phyloP scores from a whole-genome alignment of 345 rosid species.

The Clausena lansium region DNA sequence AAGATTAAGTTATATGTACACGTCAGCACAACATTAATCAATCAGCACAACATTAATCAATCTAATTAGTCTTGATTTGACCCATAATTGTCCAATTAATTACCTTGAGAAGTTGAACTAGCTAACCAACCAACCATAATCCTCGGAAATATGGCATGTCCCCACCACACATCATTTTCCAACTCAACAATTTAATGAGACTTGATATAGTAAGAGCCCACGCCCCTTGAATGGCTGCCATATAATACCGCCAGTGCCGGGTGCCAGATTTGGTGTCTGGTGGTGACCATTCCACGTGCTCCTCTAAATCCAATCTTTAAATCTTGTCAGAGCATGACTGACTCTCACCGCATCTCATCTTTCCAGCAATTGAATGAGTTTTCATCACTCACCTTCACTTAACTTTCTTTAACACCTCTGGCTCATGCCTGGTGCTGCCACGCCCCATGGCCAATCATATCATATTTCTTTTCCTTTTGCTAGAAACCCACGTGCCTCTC shows the following conservation, averaged over 20 bases:
- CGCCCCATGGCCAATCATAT: neutral
- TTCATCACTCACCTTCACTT: neutral
- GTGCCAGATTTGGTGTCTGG: neutral
- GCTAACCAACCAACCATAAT: neutral
- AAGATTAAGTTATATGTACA: constrained; percentile 9
- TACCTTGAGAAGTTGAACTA: too few species aligned
- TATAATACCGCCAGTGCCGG: neutral
- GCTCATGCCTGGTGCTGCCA: neutral
- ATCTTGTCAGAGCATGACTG: neutral
- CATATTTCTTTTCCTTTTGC: neutral
- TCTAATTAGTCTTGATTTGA: neutral
- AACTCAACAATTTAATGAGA: neutral
- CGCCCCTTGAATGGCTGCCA: neutral
- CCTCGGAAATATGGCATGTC: neutral
- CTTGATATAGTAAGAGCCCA: neutral
- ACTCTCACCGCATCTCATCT: neutral
- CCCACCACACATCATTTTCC: constrained; percentile 5
- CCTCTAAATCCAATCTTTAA: neutral
- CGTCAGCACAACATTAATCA: neutral
- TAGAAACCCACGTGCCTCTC: constrained; percentile 4
- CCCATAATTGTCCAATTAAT: neutral
- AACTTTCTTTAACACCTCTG: neutral
- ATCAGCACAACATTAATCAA: neutral
- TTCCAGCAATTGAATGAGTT: neutral
- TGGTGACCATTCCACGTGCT: constrained; percentile 9